Percentiles rank a stretch among this genome's conserved stretches.
Conservation (phyloP, 2,329 filamentous ascomycete species). For the Daldinia eschscholtzii region DNA sequence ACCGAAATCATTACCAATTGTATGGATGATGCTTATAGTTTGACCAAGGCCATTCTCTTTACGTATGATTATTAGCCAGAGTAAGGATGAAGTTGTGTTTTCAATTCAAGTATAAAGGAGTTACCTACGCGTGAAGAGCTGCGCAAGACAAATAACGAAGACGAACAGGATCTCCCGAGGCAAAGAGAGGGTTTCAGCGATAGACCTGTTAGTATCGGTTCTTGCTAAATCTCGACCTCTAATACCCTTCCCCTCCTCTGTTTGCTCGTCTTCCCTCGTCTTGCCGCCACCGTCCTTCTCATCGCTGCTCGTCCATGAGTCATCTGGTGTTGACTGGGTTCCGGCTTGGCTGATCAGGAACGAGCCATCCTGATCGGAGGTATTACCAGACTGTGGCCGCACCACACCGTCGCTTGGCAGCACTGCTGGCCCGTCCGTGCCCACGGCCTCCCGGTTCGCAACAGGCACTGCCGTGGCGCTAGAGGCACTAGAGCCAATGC, state of each 20-base stretch:
- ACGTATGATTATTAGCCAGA: conserved; percentile 14
- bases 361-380: conserved; percentile 23
- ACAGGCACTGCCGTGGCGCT: conserved; percentile 27
- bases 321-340: conserved; percentile 25
- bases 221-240: conserved; percentile 18
- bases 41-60: conserved; percentile 43
- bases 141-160: conserved; percentile 41
- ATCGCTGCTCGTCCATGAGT: conserved; percentile 30
- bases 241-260: conserved; percentile 5
- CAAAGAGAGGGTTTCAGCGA: conserved; percentile 40
- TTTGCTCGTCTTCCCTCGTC: conserved; percentile 5
- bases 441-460: conserved; percentile 12
- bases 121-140: conserved; percentile 44
- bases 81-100: neutral
- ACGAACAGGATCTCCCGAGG: conserved; percentile 42
- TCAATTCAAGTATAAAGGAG: neutral
- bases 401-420: neutral
- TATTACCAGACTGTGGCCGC: conserved; percentile 12
- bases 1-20: conserved; percentile 59
- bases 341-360: conserved; percentile 21
- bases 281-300: conserved; percentile 16
- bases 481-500: conserved; percentile 22
- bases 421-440: conserved; percentile 6
- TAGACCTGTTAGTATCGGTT: conserved; percentile 35
- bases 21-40: conserved; percentile 51